Evolutionary conservation across 805 yeast genomes (phyloP).

Genomic region (Novakomyces olei): DNA sequence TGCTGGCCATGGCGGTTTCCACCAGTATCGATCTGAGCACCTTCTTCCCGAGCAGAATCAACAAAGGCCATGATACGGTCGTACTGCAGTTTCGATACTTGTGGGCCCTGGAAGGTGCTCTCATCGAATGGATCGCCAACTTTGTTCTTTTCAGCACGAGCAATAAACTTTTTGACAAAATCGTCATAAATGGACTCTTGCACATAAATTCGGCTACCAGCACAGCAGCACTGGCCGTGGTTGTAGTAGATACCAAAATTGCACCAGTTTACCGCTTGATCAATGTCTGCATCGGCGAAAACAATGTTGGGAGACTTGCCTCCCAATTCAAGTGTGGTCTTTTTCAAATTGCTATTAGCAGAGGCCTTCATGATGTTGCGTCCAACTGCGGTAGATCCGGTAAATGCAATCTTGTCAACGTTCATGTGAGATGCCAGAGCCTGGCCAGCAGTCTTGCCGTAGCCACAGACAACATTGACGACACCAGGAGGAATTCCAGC

Average conservation of each 20-base stretch:
- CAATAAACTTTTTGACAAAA: slow-evolving; percentile 37
- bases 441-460: slow-evolving; percentile 66
- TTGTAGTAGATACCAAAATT: slow-evolving; percentile 72
- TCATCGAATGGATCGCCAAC: slow-evolving; percentile 73
- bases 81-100: slow-evolving; percentile 60
- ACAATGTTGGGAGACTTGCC: slow-evolving; percentile 89
- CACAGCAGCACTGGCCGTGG: slow-evolving; percentile 91
- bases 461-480: slow-evolving; percentile 66
- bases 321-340: slow-evolving; percentile 83
- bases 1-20: slow-evolving; percentile 54
- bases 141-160: slow-evolving; percentile 27
- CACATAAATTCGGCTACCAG: slow-evolving; percentile 77
- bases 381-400: slow-evolving; percentile 88
- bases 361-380: slow-evolving; percentile 60
- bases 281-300: slow-evolving; percentile 65
- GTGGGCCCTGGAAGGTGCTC: slow-evolving; percentile 74
- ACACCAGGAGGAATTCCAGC: slow-evolving; percentile 90
- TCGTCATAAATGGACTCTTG: slow-evolving; percentile 70
- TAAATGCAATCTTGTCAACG: slow-evolving; percentile 78
- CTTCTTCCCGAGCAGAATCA: slow-evolving; percentile 57
- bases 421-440: slow-evolving; percentile 57
- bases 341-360: slow-evolving; percentile 62
- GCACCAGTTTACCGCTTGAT: slow-evolving; percentile 52
- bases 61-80: slow-evolving; percentile 58
- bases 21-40: slow-evolving; percentile 65